A percentile compares a stretch with the other conserved stretches of the same genome.
phyloP scores from a whole-genome alignment of 441 rosid genomes.

The Iberis amara region DNA sequence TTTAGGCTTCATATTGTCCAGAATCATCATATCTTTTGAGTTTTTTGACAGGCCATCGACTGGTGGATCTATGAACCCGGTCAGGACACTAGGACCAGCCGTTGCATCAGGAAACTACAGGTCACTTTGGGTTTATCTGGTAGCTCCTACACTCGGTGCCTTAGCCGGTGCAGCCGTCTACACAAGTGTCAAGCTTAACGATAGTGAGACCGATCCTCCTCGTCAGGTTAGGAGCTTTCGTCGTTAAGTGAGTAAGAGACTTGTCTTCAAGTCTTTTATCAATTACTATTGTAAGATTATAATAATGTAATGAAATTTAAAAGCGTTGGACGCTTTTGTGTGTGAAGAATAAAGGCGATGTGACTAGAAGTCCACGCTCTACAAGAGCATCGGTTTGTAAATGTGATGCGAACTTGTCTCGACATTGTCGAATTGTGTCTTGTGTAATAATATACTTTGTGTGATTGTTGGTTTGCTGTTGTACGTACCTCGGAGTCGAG shows the following conservation, averaged over 20 bases:
- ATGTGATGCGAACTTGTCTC: slow-evolving; percentile 25
- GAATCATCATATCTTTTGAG: neutral
- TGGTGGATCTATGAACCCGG: slow-evolving; percentile 96
- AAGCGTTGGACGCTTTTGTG: slow-evolving; percentile 20
- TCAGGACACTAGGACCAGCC: slow-evolving; percentile 87
- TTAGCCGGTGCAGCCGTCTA: slow-evolving; percentile 71
- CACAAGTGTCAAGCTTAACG: slow-evolving; percentile 71
- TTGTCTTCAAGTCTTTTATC: slow-evolving; percentile 17
- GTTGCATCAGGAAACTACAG: slow-evolving; percentile 83
- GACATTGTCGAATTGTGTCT: slow-evolving; percentile 20
- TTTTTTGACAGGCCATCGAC: slow-evolving; percentile 58
- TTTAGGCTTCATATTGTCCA: neutral
- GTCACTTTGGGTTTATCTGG: slow-evolving; percentile 65
- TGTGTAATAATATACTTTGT: slow-evolving; percentile 24
- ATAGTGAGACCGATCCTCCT: slow-evolving; percentile 46
- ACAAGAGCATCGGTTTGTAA: slow-evolving; percentile 13
- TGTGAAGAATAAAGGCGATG: slow-evolving; percentile 37
- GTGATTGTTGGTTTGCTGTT: slow-evolving; percentile 24
- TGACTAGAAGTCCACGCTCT: slow-evolving; percentile 41
- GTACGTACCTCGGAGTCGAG: slow-evolving; percentile 20
- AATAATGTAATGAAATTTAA: slow-evolving; percentile 20
- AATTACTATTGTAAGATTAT: slow-evolving; percentile 20
- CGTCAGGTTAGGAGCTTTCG: slow-evolving; percentile 82
- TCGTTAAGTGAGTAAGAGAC: slow-evolving; percentile 40
- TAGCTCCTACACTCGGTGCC: slow-evolving; percentile 94